Evolutionary conservation across 768 basidiomycete species (phyloP), one percentile per base, ranked within the genome.

Genomic region (Omphalotus guepiniiformis): DNA sequence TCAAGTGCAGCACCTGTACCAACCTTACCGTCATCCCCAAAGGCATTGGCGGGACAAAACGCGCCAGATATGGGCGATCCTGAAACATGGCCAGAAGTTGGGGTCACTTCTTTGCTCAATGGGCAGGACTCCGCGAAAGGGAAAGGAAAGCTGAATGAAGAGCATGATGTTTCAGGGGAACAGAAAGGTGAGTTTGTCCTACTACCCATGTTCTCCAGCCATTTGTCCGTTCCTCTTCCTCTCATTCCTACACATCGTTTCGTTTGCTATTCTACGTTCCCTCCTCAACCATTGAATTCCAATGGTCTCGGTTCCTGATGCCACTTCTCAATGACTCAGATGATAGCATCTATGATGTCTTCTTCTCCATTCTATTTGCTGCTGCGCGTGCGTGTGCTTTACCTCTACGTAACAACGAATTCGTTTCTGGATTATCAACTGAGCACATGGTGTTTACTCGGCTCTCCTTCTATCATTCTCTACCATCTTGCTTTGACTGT

Each of bases 41-140:
- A 42, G 21, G 12, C 27, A n/a, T n/a, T 34, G 19, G 13, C 42
- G 13, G 32, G 32, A 22, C n/a, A n/a, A n/a, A n/a, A n/a, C n/a
- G n/a, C n/a, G n/a, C n/a, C n/a, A n/a, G 42, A 44, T 11, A 15
- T 44, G 29, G 18, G 19, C 30, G 30, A 44, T 19, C 16, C 42
- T 15, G 23, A 34, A 13, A 13, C 42, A 22, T 44, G 42, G 42
- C 44, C 44, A 26, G 44, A 46, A 13, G 44, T 46, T 23, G 44
- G 44, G 9, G 18, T 44, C 9, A 34, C 11, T 18, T n/a, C n/a
- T n/a, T n/a, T n/a, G n/a, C 18, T 42, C 11, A 12, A 9, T 6
- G 12, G 21, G 7, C 30, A 19, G 16, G 26, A 19, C 28, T 36
- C 35, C 26, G 16, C 22, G 13, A 46, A 46, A 26, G 35, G 34